A percentile compares a stretch with the other conserved stretches of the same genome.
These are phyloP conservation scores for Cunninghamia lanceolata DNA, from an alignment of 75 land plant species.

Conservation along the genomic window DNA sequence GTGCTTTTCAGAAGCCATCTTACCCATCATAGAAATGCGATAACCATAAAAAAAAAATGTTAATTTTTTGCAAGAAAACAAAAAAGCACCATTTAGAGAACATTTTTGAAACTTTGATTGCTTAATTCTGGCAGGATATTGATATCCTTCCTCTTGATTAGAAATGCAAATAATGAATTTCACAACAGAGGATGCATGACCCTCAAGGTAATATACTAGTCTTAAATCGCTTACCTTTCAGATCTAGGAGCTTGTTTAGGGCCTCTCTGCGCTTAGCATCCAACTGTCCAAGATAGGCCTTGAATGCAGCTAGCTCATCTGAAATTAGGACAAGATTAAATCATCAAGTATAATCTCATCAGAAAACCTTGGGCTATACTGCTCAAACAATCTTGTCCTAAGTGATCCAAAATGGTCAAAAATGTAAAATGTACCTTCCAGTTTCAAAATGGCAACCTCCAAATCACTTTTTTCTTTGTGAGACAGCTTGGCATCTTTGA, in stretches of 20 bases:
- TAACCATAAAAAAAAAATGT: background rate
- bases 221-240: slow-evolving; percentile 15
- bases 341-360: background rate
- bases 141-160: background rate
- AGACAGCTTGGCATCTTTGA: background rate
- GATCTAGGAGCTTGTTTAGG: slow-evolving; percentile 16
- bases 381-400: background rate
- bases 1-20: background rate
- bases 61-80: background rate
- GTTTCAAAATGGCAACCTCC: slow-evolving; percentile 10
- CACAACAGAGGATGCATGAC: background rate
- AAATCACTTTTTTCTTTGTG: background rate
- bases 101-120: background rate
- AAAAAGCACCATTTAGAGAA: background rate
- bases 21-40: background rate
- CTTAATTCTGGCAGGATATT: background rate
- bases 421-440: slow-evolving; percentile 12
- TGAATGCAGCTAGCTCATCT: slow-evolving; percentile 14
- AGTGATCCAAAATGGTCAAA: no score
- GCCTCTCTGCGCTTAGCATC: slow-evolving; percentile 10
- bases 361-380: background rate
- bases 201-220: background rate
- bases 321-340: background rate
- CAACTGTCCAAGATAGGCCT: slow-evolving; percentile 1
- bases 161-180: background rate